Percentiles rank a stretch among this genome's conserved stretches.
Evolutionary conservation across 306 rosid species (phyloP).

Genomic region (Pyrus communis): DNA sequence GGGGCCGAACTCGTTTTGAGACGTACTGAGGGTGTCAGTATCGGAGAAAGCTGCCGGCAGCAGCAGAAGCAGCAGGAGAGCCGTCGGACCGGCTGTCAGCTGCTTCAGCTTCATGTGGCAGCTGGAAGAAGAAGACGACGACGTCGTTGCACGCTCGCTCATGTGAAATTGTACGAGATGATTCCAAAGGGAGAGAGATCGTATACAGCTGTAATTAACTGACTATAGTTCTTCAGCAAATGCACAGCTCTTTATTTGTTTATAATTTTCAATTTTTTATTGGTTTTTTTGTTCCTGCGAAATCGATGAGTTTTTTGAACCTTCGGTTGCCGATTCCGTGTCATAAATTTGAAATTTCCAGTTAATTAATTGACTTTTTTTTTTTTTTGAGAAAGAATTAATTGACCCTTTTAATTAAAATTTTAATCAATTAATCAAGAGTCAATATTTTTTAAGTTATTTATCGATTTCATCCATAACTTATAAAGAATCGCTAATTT

Average conservation of each 20-base stretch:
- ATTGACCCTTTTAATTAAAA: too few species aligned
- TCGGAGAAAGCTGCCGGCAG: constrained; percentile 3
- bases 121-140: background rate
- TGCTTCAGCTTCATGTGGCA: background rate
- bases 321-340: background rate
- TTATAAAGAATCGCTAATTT: too few species aligned
- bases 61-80: background rate
- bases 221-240: background rate
- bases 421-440: too few species aligned
- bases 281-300: too few species aligned
- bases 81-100: background rate
- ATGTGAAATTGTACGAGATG: background rate
- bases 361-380: background rate
- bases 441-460: too few species aligned
- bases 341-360: background rate
- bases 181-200: background rate
- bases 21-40: background rate
- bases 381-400: too few species aligned
- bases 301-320: background rate
- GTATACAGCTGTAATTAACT: background rate
- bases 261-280: background rate
- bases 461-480: too few species aligned
- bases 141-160: background rate
- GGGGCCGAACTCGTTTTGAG: constrained; percentile 21
- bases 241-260: background rate